These are phyloP conservation scores for Elsinoe perseae DNA, from an alignment of 2,329 filamentous ascomycete genomes.

Conservation along the genomic window DNA sequence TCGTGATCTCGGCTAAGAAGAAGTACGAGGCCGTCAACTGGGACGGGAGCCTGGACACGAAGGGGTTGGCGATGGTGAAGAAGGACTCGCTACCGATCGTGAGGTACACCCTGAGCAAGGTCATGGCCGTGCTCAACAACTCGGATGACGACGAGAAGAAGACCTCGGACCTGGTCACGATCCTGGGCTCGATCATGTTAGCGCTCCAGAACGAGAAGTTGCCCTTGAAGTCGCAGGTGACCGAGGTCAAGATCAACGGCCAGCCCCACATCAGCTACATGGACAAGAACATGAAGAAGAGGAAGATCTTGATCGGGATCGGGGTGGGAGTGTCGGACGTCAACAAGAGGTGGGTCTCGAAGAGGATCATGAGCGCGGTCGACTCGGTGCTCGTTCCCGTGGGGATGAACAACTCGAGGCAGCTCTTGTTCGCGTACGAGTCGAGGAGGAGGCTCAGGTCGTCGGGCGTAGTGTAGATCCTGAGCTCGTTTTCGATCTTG, in stretches of 20 bases:
- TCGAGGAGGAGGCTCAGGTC: no score
- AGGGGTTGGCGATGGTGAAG: slow-evolving; percentile 4
- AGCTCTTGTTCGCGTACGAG: no score
- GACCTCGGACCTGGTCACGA: neutral
- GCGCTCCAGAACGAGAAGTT: neutral
- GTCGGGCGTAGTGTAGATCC: no score
- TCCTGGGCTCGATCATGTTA: neutral
- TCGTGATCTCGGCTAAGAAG: slow-evolving; percentile 13
- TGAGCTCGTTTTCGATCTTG: no score
- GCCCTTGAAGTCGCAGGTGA: neutral
- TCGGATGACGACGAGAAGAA: neutral
- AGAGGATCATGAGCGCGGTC: no score
- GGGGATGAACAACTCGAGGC: no score
- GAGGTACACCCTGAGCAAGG: slow-evolving; percentile 5
- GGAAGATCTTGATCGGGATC: no score
- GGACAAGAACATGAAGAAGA: no score
- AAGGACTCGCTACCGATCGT: slow-evolving; percentile 11
- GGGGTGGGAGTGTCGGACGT: no score
- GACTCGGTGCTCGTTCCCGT: no score
- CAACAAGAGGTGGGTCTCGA: no score
- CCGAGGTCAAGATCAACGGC: slow-evolving; percentile 1
- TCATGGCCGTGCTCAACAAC: neutral
- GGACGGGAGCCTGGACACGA: neutral
- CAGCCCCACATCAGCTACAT: neutral
- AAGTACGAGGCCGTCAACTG: slow-evolving; percentile 13